Base-by-base conservation (phyloP, 2,329 filamentous ascomycete species). In the Passalora sequoiae region DNA sequence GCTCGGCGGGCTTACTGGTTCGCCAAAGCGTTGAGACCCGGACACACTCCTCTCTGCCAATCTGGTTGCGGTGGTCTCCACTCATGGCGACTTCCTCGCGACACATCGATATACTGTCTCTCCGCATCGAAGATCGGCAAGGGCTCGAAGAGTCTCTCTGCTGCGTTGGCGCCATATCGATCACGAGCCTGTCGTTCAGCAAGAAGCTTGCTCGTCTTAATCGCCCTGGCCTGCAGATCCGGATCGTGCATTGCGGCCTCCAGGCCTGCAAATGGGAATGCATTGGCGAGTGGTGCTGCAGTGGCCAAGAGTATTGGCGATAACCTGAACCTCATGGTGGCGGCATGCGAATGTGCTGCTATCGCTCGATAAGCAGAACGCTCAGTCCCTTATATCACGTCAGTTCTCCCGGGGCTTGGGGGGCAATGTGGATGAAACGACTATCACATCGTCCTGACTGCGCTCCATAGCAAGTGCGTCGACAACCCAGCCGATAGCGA, bases 1-100 rank as follows among this genome's bases (percentile, higher is more conserved):
- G 12, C 6, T 7, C 12, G 6, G 24, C 12, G 6, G 24, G n/a
- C 25, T 7, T 31, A 29, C 38, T 54, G 52, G 43, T 60, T 55
- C 28, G 52, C 50, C 9, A 56, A 56, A 2, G 64, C 60, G 46
- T 64, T 65, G 12, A 64, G 30, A 38, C 61, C 60, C 7, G 60
- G 56, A 22, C 60, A 62, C 20, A 53, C 52, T 30, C 46, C 61
- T 45, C 61, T 42, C 29, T 58, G 50, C 25, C 62, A 61, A 12
- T 40, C 47, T 15, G 41, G 28, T 3, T 54, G 50, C 15, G 61
- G 60, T 31, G 60, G 49, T 9, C 49, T 47, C 19, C 55, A 63
- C 13, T 54, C 56, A 36, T 63, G 51, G 1, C 47, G 43, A 19
- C 57, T 58, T 25, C 46, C 50, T 9, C 43, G 46, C 21, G 38